Evolutionary conservation across 345 rosid genomes (phyloP), one percentile per base, ranked within the genome.

Genomic region (Nephelium lappaceum): DNA sequence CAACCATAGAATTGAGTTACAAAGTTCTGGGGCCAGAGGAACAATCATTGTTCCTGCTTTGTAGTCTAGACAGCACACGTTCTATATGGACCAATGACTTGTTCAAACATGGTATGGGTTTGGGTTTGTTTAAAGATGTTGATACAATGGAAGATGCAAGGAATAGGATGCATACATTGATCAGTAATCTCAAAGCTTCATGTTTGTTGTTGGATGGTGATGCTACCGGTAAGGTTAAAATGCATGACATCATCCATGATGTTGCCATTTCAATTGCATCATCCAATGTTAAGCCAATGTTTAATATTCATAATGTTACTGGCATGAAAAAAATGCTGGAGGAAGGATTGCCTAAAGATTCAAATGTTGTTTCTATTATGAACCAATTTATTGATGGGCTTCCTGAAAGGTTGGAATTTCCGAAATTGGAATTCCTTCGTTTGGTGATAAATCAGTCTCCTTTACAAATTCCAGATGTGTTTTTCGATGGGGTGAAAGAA

Each of bases 211-310:
- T 64, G 23, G 67, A 71, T 18, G 58, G 67, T 72, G 43, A 18
- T 42, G 68, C 3, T n/a, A 41, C 43, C 24, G 68, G 45, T 43
- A 4, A 0, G 0, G 63, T 85, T 31, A 77, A 49, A 41, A 80
- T 85, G 78, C 85, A 85, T 62, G 79, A 83, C 25, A 57, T 79
- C 23, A 71, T 83, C 10, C 67, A 10, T 43, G 15, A 36, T 24
- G 72, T 69, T 8, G 84, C 88, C 5, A 3, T 61, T 5, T 63
- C 78, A 11, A 73, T 81, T 3, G 83, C 81, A 23, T 24, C 79
- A 63, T 27, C 31, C 31, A 27, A 27, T 27, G 83, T 62, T 3
- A 51, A 64, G 6, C 70, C 38, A 6, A 24, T 68, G 31, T 39
- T 79, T 58, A 14, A 31, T 36, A 19, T 83, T 7, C n/a, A 31